Base-by-base conservation (phyloP, 1,139 yeast species). In the Taphrina communis region DNA sequence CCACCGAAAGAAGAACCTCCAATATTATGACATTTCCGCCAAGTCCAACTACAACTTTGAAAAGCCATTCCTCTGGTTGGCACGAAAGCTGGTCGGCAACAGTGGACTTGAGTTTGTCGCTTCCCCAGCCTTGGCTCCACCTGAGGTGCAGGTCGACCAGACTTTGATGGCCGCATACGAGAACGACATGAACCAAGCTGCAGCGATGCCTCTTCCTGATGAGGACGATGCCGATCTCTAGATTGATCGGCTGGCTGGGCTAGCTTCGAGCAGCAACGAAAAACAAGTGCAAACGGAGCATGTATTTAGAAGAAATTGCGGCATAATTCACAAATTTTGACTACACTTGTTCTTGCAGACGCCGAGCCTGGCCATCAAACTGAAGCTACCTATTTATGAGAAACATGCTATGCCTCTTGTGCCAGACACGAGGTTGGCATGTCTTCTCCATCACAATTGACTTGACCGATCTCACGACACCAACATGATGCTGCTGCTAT, bases 1-100 rank as follows among this genome's bases (percentile, higher is more conserved):
- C 97, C 99, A 94, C 90, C 66, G 74, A 65, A 95, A 95, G 96
- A 95, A 95, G 88, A 94, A 95, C 85, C 87, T 95, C 82, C 99
- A 95, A 84, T 95, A 95, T 84, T 95, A 95, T 84, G 99, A 95
- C 82, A 95, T 95, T 80, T 93, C 98, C 72, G 99, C 99, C 81
- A 95, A 95, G 85, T 94, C 99, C 75, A 95, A 95, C 87, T 95
- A 95, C 86, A 95, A 95, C 86, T 95, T 95, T 78, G 99, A 95
- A 85, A 95, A 95, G 86, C 99, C 99, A 73, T 95, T 94, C 90
- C 88, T 95, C 82, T 95, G 99, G 99, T 90, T 95, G 79, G 99
- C 99, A 69, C 90, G 99, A 88, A 95, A 95, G 85, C 87, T 95
- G 79, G 97, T 93, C 75, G 99, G 99, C 82, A 91, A 92, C 87